phyloP scores from a whole-genome alignment of 345 rosid genomes.

The Eucalyptus lansdowneana region DNA sequence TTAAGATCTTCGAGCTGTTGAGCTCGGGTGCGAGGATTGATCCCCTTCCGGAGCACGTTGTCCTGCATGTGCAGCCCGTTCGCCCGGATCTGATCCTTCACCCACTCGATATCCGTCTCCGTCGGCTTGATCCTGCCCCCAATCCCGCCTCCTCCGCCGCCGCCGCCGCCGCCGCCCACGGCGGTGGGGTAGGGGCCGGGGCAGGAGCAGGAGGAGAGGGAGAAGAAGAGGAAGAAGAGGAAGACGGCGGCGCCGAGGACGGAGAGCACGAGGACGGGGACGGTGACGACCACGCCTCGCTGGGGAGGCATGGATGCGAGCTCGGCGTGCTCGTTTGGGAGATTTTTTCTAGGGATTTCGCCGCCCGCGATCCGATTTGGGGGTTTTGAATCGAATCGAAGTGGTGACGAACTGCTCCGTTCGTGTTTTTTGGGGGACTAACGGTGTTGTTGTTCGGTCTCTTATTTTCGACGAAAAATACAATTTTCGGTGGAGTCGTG shows the following conservation, averaged over 20 bases:
- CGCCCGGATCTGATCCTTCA: constrained; percentile 64
- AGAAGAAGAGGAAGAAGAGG: constrained; percentile 67
- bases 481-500: not conserved
- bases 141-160: not conserved
- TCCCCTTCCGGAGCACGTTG: constrained; percentile 87
- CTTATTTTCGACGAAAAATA: not conserved
- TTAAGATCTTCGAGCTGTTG: constrained; percentile 81
- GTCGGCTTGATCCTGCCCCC: constrained; percentile 31
- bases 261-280: constrained; percentile 56
- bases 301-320: constrained; percentile 18
- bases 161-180: not conserved
- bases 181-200: constrained; percentile 13
- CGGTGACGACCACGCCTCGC: constrained; percentile 51
- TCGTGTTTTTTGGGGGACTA: not conserved
- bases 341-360: not conserved
- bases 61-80: constrained; percentile 92
- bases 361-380: not conserved
- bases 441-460: not conserved
- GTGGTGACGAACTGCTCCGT: not conserved
- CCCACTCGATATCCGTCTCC: constrained; percentile 69
- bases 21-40: constrained; percentile 89
- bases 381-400: not conserved
- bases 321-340: not conserved
- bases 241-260: constrained; percentile 50
- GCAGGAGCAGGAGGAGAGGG: constrained; percentile 58